Percentiles rank a stretch among this genome's conserved stretches.
Conservation (phyloP, 306 rosid genomes). For the Dicorynia guianensis region DNA sequence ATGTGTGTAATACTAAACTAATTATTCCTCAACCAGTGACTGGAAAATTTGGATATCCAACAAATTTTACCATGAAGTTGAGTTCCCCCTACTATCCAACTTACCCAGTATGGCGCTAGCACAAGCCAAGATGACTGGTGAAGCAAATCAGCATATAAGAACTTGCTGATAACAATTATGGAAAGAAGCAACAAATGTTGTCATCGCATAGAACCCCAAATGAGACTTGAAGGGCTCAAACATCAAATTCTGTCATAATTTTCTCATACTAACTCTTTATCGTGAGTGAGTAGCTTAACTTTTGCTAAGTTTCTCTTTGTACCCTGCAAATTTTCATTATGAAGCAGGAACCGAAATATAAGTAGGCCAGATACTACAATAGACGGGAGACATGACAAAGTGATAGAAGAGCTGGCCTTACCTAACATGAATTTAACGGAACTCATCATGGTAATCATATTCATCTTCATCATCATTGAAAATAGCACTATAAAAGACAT, state of each 20-base stretch:
- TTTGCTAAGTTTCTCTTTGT: slow-evolving; percentile 39
- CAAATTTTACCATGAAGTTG: slow-evolving; percentile 43
- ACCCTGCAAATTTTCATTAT: slow-evolving; percentile 46
- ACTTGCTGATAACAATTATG: slow-evolving; percentile 41
- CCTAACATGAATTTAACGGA: slow-evolving; percentile 68
- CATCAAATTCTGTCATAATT: slow-evolving; percentile 29
- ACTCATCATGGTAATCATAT: slow-evolving; percentile 82
- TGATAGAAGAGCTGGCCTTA: slow-evolving; percentile 27
- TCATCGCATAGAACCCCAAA: slow-evolving; percentile 40
- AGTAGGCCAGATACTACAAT: slow-evolving; percentile 6
- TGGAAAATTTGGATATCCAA: slow-evolving; percentile 41
- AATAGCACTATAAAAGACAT: slow-evolving; percentile 92
- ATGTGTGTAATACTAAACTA: slow-evolving; percentile 32
- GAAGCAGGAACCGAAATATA: slow-evolving; percentile 7
- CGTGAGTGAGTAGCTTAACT: not conserved
- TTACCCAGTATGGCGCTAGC: slow-evolving; percentile 37
- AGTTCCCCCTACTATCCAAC: slow-evolving; percentile 37
- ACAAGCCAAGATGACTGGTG: slow-evolving; percentile 23
- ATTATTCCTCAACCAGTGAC: slow-evolving; percentile 30
- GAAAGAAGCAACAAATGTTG: slow-evolving; percentile 42
- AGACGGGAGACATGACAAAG: not conserved
- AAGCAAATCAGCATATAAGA: slow-evolving; percentile 42
- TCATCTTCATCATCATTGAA: slow-evolving; percentile 89
- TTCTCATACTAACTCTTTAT: slow-evolving; percentile 32
- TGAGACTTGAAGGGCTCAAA: slow-evolving; percentile 27